These are phyloP conservation scores for Globisporangium iwayamae DNA, from an alignment of 352 stramenopile genomes.

Conservation along the genomic window DNA sequence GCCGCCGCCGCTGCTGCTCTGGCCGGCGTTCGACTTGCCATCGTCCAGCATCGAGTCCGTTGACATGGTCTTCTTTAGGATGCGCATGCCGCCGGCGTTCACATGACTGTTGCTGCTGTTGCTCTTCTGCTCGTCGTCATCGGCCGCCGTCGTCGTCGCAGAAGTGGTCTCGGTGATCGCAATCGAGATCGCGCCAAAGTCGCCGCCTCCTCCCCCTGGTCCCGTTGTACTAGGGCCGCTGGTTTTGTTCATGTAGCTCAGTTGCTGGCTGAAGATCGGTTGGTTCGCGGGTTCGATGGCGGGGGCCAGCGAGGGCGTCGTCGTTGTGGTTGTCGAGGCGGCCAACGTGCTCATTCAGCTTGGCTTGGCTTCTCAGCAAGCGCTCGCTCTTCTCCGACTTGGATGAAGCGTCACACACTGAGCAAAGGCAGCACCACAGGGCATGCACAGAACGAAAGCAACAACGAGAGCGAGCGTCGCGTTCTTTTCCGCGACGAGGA, in stretches of 20 bases:
- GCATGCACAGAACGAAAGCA: background rate
- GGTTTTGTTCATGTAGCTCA: conserved; percentile 16
- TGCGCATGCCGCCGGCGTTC: background rate
- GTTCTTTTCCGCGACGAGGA: background rate
- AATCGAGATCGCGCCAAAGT: background rate
- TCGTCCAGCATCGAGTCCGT: conserved; percentile 21
- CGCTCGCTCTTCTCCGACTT: background rate
- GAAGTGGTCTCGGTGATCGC: conserved; percentile 2
- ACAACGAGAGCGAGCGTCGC: background rate
- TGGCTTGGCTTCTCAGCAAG: background rate
- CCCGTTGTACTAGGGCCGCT: background rate
- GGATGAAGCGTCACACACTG: background rate
- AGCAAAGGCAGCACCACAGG: no score
- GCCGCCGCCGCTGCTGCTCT: conserved; percentile 20
- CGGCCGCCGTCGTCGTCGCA: background rate
- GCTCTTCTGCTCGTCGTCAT: background rate
- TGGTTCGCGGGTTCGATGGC: conserved; percentile 20
- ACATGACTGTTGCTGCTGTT: conserved; percentile 4
- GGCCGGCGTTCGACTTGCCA: conserved; percentile 1
- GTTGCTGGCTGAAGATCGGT: conserved; percentile 11
- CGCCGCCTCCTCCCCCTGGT: background rate
- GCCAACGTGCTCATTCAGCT: conserved; percentile 16
- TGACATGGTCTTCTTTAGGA: conserved; percentile 21
- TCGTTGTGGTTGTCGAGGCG: background rate
- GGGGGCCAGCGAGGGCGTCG: conserved; percentile 10